A percentile compares a stretch with the other conserved stretches of the same genome.
Evolutionary conservation across 805 yeast genomes (phyloP).

Genomic region (Myxozyma neglecta): DNA sequence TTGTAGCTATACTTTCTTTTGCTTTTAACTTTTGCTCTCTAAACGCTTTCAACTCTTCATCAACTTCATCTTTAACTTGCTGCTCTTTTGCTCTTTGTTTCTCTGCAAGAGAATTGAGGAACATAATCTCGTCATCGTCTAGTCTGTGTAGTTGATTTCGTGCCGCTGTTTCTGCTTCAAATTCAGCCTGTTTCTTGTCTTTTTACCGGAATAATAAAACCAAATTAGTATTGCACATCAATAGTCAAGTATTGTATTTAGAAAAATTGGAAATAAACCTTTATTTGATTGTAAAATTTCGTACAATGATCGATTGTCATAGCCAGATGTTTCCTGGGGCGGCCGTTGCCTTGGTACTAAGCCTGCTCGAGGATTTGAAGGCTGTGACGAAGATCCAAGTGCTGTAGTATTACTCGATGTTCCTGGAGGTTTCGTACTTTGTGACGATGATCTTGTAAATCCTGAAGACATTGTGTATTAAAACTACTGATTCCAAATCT

Average conservation of each 20-base stretch:
- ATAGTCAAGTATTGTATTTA: not conserved
- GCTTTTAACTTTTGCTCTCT: slow-evolving; percentile 1
- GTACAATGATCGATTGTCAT: slow-evolving; percentile 22
- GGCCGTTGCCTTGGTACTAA: slow-evolving; percentile 2
- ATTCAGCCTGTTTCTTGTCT: slow-evolving; percentile 24
- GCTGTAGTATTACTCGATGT: slow-evolving; percentile 7
- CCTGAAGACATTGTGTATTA: slow-evolving; percentile 15
- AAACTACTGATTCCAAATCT: not conserved
- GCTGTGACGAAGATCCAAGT: not conserved
- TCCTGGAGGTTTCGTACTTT: not conserved
- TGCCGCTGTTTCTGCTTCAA: slow-evolving; percentile 21
- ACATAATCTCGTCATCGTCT: slow-evolving; percentile 27
- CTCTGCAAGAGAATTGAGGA: slow-evolving; percentile 19
- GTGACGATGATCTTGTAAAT: not conserved
- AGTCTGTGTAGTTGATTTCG: slow-evolving; percentile 22
- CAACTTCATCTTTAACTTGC: slow-evolving; percentile 11
- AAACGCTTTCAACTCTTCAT: slow-evolving; percentile 10
- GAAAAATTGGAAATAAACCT: slow-evolving; percentile 7
- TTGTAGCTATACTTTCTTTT: not conserved
- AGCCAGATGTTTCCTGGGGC: not conserved
- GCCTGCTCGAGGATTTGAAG: slow-evolving; percentile 9
- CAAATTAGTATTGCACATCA: not conserved
- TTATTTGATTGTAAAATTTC: slow-evolving; percentile 28
- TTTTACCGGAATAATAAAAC: not conserved
- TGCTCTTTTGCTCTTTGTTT: slow-evolving; percentile 8